phyloP scores from a whole-genome alignment of 164 flowering plant genomes.

The Magnolia changhungtana region DNA sequence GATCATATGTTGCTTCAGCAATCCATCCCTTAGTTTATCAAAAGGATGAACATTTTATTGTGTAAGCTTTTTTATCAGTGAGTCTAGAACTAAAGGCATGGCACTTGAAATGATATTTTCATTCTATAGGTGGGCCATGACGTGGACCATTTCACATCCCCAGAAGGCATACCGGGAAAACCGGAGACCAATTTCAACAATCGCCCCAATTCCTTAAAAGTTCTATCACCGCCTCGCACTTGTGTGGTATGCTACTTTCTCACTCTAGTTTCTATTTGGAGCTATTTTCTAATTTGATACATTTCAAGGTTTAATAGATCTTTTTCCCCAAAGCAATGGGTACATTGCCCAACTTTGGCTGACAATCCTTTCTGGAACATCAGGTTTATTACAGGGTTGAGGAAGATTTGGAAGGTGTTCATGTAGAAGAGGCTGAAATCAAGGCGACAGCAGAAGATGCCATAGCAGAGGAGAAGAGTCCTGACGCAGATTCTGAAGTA shows the following conservation, averaged over 20 bases:
- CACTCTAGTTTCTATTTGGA: neutral
- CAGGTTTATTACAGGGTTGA: slow-evolving; percentile 59
- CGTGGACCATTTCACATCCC: slow-evolving; percentile 87
- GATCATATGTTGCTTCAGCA: neutral
- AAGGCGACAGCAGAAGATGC: slow-evolving; percentile 9
- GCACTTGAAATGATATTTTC: neutral
- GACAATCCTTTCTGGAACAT: neutral
- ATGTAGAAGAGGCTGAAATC: neutral
- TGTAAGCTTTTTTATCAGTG: neutral
- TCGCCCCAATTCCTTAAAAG: slow-evolving; percentile 88
- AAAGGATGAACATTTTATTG: neutral
- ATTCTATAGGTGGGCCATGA: slow-evolving; percentile 72
- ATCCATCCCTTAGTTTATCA: neutral
- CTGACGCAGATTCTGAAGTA: slow-evolving; percentile 11
- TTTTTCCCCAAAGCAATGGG: neutral
- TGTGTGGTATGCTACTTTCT: slow-evolving; percentile 62
- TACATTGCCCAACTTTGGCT: neutral
- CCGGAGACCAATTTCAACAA: slow-evolving; percentile 96
- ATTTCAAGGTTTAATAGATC: neutral
- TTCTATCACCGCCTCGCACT: slow-evolving; percentile 85
- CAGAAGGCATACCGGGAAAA: slow-evolving; percentile 95
- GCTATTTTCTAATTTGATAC: neutral
- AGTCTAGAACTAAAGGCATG: too few species aligned
- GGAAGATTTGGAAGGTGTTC: slow-evolving; percentile 31
- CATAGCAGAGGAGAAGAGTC: slow-evolving; percentile 12